Conservation (phyloP, 176 grass and related monocot genomes). For the Carex cristatella region DNA sequence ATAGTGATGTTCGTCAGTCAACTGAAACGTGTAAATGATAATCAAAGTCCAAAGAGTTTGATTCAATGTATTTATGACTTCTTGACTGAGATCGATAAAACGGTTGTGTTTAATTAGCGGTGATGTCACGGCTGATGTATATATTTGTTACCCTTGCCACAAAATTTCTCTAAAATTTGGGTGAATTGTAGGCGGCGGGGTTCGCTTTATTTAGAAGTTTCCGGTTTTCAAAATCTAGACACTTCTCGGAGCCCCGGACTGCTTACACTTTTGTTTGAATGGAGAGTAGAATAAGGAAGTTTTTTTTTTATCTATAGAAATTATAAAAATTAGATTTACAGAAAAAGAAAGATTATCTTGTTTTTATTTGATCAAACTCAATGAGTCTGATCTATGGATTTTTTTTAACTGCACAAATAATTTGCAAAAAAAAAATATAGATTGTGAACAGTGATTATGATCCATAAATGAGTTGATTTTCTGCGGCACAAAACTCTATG, state of each 20-base stretch:
- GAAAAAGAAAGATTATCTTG: too few relatives aligned
- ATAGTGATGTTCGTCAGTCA: background rate
- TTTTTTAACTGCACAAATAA: too few relatives aligned
- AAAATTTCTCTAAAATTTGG: background rate
- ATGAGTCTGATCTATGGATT: too few relatives aligned
- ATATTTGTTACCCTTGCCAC: background rate
- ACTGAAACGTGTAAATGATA: background rate
- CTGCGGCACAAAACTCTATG: too few relatives aligned
- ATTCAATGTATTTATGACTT: constrained; percentile 11
- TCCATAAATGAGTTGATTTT: too few relatives aligned
- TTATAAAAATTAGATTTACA: too few relatives aligned
- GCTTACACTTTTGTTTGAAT: background rate
- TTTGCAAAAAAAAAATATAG: too few relatives aligned
- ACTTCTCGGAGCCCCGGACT: background rate
- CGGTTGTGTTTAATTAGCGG: background rate
- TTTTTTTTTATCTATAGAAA: too few relatives aligned
- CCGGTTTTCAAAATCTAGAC: background rate
- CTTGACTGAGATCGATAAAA: background rate
- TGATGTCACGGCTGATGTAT: constrained; percentile 10
- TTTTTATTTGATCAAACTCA: too few relatives aligned
- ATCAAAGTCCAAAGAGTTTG: background rate
- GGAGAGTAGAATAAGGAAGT: too few relatives aligned
- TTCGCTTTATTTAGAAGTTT: background rate
- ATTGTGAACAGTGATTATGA: too few relatives aligned
- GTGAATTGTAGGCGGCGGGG: background rate